These are phyloP conservation scores for Cyberlindnera mississippiensis DNA, from an alignment of 805 yeast species.

Conservation along the genomic window DNA sequence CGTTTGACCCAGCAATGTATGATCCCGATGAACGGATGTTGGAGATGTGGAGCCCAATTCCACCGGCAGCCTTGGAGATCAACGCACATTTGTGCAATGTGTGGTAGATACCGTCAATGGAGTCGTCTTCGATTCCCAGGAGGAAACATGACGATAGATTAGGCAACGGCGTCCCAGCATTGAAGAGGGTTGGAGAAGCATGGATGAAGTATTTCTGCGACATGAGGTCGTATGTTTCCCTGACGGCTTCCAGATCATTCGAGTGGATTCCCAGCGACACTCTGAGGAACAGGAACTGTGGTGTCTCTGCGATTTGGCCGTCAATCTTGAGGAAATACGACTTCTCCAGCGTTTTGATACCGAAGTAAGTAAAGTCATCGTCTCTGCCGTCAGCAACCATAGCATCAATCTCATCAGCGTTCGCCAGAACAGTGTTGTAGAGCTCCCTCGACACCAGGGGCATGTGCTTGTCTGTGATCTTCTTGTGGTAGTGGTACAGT, in stretches of 20 bases:
- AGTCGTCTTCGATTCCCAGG: slow-evolving; percentile 88
- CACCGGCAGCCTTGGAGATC: slow-evolving; percentile 94
- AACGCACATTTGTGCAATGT: slow-evolving; percentile 85
- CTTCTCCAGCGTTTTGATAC: slow-evolving; percentile 87
- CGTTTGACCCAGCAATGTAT: slow-evolving; percentile 87
- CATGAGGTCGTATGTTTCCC: slow-evolving; percentile 87
- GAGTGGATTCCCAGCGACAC: slow-evolving; percentile 92
- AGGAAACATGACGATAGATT: slow-evolving; percentile 91
- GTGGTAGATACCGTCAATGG: slow-evolving; percentile 91
- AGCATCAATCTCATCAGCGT: slow-evolving; percentile 65
- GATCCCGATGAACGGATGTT: slow-evolving; percentile 86
- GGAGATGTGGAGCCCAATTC: slow-evolving; percentile 86
- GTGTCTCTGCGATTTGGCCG: slow-evolving; percentile 78
- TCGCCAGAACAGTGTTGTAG: slow-evolving; percentile 54
- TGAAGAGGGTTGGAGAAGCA: slow-evolving; percentile 93
- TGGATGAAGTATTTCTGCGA: slow-evolving; percentile 84
- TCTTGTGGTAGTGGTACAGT: slow-evolving; percentile 75
- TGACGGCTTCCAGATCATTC: slow-evolving; percentile 53
- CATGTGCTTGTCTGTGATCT: slow-evolving; percentile 62
- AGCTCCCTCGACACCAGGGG: slow-evolving; percentile 63
- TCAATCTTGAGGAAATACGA: slow-evolving; percentile 70
- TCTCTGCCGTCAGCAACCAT: slow-evolving; percentile 79
- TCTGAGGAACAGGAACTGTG: slow-evolving; percentile 86
- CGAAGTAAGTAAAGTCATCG: slow-evolving; percentile 75
- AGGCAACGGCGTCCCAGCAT: slow-evolving; percentile 84